Conservation (phyloP, 257 asterid genomes). For the Scutellaria minor region DNA sequence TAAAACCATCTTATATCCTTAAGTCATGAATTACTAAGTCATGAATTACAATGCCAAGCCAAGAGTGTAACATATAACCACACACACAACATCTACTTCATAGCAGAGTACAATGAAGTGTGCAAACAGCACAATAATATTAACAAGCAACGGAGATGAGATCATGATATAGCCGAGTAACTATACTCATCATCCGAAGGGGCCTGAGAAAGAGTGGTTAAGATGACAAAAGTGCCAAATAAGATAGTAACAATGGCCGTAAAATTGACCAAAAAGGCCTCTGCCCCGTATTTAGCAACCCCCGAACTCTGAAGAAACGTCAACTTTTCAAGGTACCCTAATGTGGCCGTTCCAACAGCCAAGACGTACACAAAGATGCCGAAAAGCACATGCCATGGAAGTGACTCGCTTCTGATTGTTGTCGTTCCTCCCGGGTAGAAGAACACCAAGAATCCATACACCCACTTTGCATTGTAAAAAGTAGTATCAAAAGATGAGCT, state of each 20-base stretch:
- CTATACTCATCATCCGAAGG: slow-evolving; percentile 66
- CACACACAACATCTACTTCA: background rate
- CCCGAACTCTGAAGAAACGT: slow-evolving; percentile 84
- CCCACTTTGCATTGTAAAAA: slow-evolving; percentile 66
- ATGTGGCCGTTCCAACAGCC: slow-evolving; percentile 69
- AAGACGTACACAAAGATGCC: slow-evolving; percentile 66
- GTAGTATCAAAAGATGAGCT: background rate
- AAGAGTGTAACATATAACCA: background rate
- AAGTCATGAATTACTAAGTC: slow-evolving; percentile 9
- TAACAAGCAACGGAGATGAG: background rate
- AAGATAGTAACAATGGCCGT: slow-evolving; percentile 82
- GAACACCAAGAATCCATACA: slow-evolving; percentile 80
- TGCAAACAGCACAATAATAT: no score
- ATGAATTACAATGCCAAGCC: slow-evolving; percentile 3
- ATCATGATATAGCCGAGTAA: slow-evolving; percentile 65
- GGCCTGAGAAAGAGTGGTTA: slow-evolving; percentile 63
- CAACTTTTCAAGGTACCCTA: slow-evolving; percentile 91
- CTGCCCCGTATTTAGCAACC: slow-evolving; percentile 73
- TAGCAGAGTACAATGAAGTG: background rate
- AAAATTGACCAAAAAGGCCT: slow-evolving; percentile 89
- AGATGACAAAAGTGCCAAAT: slow-evolving; percentile 74
- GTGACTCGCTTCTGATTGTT: slow-evolving; percentile 63
- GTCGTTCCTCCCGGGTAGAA: slow-evolving; percentile 93
- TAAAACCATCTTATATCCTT: background rate
- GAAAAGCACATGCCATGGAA: slow-evolving; percentile 91